These are phyloP conservation scores for Penicillium frequentans DNA, from an alignment of 2,329 filamentous ascomycete species.

Conservation along the genomic window DNA sequence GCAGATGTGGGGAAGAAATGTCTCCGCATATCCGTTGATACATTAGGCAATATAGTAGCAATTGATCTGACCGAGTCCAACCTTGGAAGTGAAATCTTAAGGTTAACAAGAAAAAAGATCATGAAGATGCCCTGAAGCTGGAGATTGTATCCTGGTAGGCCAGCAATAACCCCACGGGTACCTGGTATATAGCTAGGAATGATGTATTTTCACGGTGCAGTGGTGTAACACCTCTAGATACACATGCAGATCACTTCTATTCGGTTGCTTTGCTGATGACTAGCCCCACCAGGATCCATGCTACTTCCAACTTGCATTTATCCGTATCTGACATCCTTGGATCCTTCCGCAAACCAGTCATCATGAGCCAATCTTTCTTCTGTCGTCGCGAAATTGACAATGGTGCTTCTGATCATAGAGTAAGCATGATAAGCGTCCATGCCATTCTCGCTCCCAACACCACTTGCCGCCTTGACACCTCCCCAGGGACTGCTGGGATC, in stretches of 20 bases:
- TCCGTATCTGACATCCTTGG: constrained; percentile 61
- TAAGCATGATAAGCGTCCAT: constrained; percentile 62
- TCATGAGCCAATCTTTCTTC: constrained; percentile 32
- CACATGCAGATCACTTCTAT: too few relatives aligned
- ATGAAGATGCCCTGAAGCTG: too few relatives aligned
- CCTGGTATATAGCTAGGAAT: too few relatives aligned
- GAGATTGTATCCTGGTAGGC: too few relatives aligned
- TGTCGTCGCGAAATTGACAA: constrained; percentile 59
- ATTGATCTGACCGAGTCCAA: neutral
- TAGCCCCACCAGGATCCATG: neutral
- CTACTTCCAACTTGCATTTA: constrained; percentile 25
- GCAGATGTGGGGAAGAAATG: neutral
- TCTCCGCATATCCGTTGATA: neutral
- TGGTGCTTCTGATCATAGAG: constrained; percentile 46
- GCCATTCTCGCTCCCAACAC: constrained; percentile 73
- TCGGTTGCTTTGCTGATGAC: neutral
- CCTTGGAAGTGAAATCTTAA: too few relatives aligned
- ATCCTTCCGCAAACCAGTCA: constrained; percentile 65
- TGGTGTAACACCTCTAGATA: too few relatives aligned
- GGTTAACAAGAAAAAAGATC: too few relatives aligned
- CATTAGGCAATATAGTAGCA: too few relatives aligned
- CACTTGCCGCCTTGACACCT: constrained; percentile 60
- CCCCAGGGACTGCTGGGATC: constrained; percentile 73
- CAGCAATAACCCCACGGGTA: too few relatives aligned
- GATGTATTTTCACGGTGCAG: too few relatives aligned